Conservation (phyloP, 768 basidiomycete species). For the Hygrophorus russula region DNA sequence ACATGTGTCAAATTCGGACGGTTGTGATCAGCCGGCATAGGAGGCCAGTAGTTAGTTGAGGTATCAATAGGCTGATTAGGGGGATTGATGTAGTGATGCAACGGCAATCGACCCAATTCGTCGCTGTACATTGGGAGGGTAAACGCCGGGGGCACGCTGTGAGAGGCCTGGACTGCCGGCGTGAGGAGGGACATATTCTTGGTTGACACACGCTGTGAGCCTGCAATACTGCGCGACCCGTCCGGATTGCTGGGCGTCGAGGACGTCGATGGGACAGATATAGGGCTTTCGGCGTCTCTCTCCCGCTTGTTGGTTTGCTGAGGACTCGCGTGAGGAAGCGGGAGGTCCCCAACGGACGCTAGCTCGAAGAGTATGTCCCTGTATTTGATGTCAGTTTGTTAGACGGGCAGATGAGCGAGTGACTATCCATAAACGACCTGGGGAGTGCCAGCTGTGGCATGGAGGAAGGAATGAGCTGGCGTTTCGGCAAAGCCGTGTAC, state of each 20-base stretch:
- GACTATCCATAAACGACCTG: slow-evolving; percentile 28
- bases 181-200: slow-evolving; percentile 10
- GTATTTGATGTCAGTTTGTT: slow-evolving; percentile 18
- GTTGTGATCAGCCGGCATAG: background rate
- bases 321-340: slow-evolving; percentile 8
- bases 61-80: slow-evolving; percentile 12
- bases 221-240: slow-evolving; percentile 19
- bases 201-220: slow-evolving; percentile 20
- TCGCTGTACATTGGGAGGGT: slow-evolving; percentile 44
- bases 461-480: background rate
- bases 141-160: slow-evolving; percentile 12
- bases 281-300: slow-evolving; percentile 33
- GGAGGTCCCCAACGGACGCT: slow-evolving; percentile 12
- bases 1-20: too few relatives aligned
- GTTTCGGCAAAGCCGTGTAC: background rate
- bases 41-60: background rate
- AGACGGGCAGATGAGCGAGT: slow-evolving; percentile 7
- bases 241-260: slow-evolving; percentile 10
- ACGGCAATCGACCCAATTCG: slow-evolving; percentile 45
- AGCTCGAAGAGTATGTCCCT: slow-evolving; percentile 14
- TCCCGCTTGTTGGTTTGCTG: slow-evolving; percentile 34
- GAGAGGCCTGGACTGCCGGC: background rate
- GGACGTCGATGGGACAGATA: slow-evolving; percentile 12
- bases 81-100: slow-evolving; percentile 31
- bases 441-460: slow-evolving; percentile 25